phyloP scores from a whole-genome alignment of 2,329 filamentous ascomycete species.

The Didymella keratinophila region DNA sequence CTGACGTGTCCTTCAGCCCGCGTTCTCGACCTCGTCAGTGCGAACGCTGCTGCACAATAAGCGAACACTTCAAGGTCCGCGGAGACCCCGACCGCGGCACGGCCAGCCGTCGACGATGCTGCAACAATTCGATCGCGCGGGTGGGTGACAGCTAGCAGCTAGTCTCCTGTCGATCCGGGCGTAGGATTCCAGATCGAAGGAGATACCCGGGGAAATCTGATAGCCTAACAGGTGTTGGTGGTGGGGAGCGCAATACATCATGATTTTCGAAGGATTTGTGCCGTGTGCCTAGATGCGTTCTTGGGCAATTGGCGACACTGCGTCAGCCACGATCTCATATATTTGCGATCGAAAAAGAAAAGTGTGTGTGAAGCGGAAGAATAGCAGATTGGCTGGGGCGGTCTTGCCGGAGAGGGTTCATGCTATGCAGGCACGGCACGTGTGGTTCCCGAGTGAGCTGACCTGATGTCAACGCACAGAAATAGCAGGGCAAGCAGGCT shows the following conservation, averaged over 20 bases:
- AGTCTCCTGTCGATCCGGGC: slow-evolving; percentile 5
- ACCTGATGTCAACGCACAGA: not conserved
- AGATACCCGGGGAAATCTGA: slow-evolving; percentile 1
- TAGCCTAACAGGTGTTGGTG: not conserved
- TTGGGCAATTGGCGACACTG: slow-evolving; percentile 7
- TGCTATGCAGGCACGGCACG: not conserved
- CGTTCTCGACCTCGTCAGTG: slow-evolving; percentile 1
- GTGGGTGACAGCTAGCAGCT: not conserved
- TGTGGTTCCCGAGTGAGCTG: not conserved
- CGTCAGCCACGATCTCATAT: not conserved
- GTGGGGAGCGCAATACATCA: slow-evolving; percentile 10
- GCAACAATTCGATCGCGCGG: slow-evolving; percentile 3
- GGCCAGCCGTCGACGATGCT: not conserved
- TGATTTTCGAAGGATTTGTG: slow-evolving; percentile 1
- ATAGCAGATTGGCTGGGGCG: not conserved
- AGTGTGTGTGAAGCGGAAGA: not conserved
- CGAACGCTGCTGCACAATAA: not conserved
- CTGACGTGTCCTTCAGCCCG: not conserved
- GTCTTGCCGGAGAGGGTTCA: not conserved
- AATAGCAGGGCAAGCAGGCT: not conserved
- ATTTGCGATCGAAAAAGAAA: not conserved
- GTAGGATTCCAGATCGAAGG: slow-evolving; percentile 9
- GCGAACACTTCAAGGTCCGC: not conserved
- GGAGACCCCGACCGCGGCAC: not conserved
- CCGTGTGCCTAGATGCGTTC: slow-evolving; percentile 10